phyloP scores from a whole-genome alignment of 345 rosid species.

The Mangifera indica region DNA sequence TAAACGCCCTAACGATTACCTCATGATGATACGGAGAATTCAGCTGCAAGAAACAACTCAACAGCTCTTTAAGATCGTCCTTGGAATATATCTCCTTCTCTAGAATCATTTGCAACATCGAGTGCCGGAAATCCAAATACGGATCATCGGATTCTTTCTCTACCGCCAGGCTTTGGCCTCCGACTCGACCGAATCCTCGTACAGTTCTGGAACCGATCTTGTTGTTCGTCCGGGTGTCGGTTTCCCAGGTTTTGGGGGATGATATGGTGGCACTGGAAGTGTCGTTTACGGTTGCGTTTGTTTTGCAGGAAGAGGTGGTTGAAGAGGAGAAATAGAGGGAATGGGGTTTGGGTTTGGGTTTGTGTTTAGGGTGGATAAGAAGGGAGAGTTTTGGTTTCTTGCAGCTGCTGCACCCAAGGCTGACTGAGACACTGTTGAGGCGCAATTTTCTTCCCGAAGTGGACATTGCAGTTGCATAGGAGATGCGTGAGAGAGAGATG shows the following conservation, averaged over 20 bases:
- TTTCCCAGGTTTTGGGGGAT: slow-evolving; percentile 34
- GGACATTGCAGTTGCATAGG: slow-evolving; percentile 40
- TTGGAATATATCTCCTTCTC: slow-evolving; percentile 81
- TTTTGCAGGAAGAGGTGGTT: slow-evolving; percentile 24
- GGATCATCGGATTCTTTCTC: slow-evolving; percentile 97
- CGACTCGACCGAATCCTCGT: slow-evolving; percentile 55
- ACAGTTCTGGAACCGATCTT: slow-evolving; percentile 25
- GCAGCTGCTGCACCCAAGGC: slow-evolving; percentile 74
- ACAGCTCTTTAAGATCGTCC: slow-evolving; percentile 76
- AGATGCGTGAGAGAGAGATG: not conserved
- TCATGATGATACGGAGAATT: slow-evolving; percentile 81
- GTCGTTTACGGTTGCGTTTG: slow-evolving; percentile 19
- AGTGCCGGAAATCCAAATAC: slow-evolving; percentile 77
- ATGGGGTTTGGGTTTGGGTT: slow-evolving; percentile 25
- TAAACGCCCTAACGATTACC: slow-evolving; percentile 76
- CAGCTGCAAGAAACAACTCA: slow-evolving; percentile 78
- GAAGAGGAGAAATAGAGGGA: slow-evolving; percentile 20
- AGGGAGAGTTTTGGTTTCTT: slow-evolving; percentile 48
- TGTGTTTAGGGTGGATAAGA: slow-evolving; percentile 48
- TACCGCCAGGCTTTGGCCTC: slow-evolving; percentile 73
- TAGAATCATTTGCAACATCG: slow-evolving; percentile 95
- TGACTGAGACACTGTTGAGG: slow-evolving; percentile 57
- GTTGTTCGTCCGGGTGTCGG: slow-evolving; percentile 25
- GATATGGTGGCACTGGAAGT: slow-evolving; percentile 29
- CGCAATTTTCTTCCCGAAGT: slow-evolving; percentile 49